Percentiles rank a stretch among this genome's conserved stretches.
Evolutionary conservation across 768 basidiomycete species (phyloP).

Genomic region (Holtermanniella nyarrowii): DNA sequence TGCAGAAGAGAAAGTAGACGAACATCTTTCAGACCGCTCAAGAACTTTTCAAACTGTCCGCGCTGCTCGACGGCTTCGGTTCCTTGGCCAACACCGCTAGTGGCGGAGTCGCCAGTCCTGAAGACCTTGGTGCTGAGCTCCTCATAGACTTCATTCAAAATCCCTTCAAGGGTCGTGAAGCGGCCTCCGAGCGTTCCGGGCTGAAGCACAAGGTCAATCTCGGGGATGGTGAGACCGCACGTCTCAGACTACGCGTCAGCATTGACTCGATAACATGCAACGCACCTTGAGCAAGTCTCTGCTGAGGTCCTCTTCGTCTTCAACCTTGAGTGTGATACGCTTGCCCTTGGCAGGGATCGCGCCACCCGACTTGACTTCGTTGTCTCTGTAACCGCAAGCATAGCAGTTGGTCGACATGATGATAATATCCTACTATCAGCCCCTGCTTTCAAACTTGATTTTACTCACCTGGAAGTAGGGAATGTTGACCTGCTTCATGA

Average conservation of each 20-base stretch:
- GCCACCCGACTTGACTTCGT: constrained; percentile 88
- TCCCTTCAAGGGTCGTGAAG: constrained; percentile 94
- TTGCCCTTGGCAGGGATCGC: constrained; percentile 83
- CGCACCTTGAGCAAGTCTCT: constrained; percentile 86
- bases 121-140: constrained; percentile 85
- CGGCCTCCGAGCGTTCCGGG: constrained; percentile 92
- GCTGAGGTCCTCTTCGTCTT: constrained; percentile 82
- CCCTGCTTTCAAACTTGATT: background rate
- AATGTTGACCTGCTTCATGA: constrained; percentile 92
- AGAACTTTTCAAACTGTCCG: constrained; percentile 61
- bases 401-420: constrained; percentile 99
- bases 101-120: constrained; percentile 47
- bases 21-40: constrained; percentile 44
- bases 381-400: constrained; percentile 88
- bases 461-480: constrained; percentile 84
- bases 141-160: constrained; percentile 86
- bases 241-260: constrained; percentile 65
- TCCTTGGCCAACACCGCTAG: constrained; percentile 35
- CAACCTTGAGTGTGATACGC: constrained; percentile 74
- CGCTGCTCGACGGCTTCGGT: constrained; percentile 42
- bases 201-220: constrained; percentile 83
- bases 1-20: background rate
- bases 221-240: constrained; percentile 77
- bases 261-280: background rate
- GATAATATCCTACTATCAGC: constrained; percentile 64